Percentiles rank a stretch among this genome's conserved stretches.
Evolutionary conservation across 208 protist genomes (phyloP).

Genomic region (Trypanosoma cruzi): DNA sequence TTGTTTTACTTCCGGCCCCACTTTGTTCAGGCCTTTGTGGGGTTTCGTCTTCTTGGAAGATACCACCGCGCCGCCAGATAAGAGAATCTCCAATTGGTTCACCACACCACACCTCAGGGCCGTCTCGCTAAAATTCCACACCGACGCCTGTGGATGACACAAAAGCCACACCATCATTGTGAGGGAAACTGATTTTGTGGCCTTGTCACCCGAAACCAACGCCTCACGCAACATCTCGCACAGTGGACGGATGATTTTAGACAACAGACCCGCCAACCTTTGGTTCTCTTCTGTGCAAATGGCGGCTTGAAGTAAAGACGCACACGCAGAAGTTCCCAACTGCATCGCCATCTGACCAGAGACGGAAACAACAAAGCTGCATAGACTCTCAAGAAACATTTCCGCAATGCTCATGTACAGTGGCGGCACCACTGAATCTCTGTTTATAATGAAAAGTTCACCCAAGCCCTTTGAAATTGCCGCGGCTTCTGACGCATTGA

Average conservation of each 20-base stretch:
- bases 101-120: constrained; percentile 72
- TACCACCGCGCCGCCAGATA: not conserved
- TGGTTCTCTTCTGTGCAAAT: constrained; percentile 34
- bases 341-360: constrained; percentile 81
- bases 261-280: constrained; percentile 36
- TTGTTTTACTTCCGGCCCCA: not conserved
- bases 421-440: constrained; percentile 34
- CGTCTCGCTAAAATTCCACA: constrained; percentile 53
- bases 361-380: constrained; percentile 56
- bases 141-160: constrained; percentile 42
- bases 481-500: not conserved
- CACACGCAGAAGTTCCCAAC: constrained; percentile 78
- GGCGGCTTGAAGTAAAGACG: constrained; percentile 73
- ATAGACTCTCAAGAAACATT: constrained; percentile 69
- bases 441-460: constrained; percentile 40
- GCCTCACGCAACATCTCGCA: constrained; percentile 84
- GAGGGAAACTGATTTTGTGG: constrained; percentile 78
- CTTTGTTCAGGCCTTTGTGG: not conserved
- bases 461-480: not conserved
- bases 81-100: constrained; percentile 44
- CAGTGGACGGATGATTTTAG: constrained; percentile 58
- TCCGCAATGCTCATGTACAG: constrained; percentile 64
- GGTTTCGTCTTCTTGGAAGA: not conserved
- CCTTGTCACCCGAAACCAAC: constrained; percentile 69
- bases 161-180: constrained; percentile 90